These are phyloP conservation scores for Cystobasidium onofrii DNA, from an alignment of 768 basidiomycete genomes.

Conservation along the genomic window DNA sequence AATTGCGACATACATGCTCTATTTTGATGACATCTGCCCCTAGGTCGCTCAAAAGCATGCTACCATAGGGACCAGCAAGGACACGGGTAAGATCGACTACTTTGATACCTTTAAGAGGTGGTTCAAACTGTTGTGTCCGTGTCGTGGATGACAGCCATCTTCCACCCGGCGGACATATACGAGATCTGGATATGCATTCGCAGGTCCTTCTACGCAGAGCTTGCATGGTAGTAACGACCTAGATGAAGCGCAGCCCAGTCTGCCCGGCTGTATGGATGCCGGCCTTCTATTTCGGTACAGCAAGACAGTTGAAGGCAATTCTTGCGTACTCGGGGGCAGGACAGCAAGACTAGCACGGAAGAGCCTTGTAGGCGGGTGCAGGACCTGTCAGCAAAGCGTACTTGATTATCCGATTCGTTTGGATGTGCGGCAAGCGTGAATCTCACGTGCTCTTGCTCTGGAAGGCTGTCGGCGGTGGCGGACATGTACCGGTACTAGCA, in stretches of 20 bases:
- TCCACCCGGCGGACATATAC: background rate
- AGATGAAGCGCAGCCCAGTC: background rate
- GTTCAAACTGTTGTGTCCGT: background rate
- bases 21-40: conserved; percentile 89
- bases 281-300: background rate
- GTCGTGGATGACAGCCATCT: background rate
- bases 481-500: no score
- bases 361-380: no score
- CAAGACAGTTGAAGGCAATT: no score
- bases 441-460: no score
- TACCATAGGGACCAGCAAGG: conserved; percentile 45
- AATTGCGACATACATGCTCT: conserved; percentile 52
- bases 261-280: background rate
- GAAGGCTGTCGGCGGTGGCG: no score
- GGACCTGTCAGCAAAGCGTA: no score
- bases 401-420: no score
- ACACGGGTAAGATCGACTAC: conserved; percentile 86
- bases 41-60: conserved; percentile 76
- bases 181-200: background rate
- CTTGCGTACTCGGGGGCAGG: no score
- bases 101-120: conserved; percentile 65
- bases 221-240: conserved; percentile 1
- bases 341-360: no score
- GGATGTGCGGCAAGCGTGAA: no score
- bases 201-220: background rate